These are phyloP conservation scores for Simmondsia chinensis DNA, from an alignment of 148 eudicot genomes.

Conservation along the genomic window DNA sequence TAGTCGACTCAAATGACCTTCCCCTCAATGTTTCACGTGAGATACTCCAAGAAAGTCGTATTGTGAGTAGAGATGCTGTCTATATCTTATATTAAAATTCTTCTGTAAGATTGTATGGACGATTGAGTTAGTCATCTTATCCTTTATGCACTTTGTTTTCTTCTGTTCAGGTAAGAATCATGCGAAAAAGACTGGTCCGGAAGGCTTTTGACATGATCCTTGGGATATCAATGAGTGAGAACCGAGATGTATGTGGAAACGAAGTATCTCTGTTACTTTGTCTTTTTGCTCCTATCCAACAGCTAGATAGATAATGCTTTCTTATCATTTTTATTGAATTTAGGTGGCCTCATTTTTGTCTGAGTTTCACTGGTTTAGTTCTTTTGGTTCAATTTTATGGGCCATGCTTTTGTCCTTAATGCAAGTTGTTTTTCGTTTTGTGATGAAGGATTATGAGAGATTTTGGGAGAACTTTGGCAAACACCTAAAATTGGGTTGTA, in stretches of 20 bases:
- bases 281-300: background rate
- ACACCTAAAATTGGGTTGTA: conserved; percentile 83
- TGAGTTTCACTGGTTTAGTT: no score
- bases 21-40: conserved; percentile 97
- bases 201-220: conserved; percentile 98
- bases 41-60: conserved; percentile 95
- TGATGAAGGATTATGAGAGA: conserved; percentile 66
- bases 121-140: background rate
- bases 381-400: background rate
- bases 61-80: conserved; percentile 80
- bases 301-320: no score
- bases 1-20: conserved; percentile 93
- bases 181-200: conserved; percentile 82
- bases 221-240: conserved; percentile 86
- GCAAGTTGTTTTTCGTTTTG: background rate
- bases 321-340: no score
- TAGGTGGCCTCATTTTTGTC: no score
- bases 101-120: background rate
- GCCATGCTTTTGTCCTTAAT: background rate
- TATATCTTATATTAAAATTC: background rate
- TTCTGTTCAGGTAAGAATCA: conserved; percentile 68
- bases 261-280: background rate
- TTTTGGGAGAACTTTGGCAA: conserved; percentile 97
- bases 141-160: conserved; percentile 4
- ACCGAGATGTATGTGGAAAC: conserved; percentile 49